Percentiles rank a stretch among this genome's conserved stretches.
Evolutionary conservation across 257 asterid genomes (phyloP).

Genomic region (Solanum virginianum): DNA sequence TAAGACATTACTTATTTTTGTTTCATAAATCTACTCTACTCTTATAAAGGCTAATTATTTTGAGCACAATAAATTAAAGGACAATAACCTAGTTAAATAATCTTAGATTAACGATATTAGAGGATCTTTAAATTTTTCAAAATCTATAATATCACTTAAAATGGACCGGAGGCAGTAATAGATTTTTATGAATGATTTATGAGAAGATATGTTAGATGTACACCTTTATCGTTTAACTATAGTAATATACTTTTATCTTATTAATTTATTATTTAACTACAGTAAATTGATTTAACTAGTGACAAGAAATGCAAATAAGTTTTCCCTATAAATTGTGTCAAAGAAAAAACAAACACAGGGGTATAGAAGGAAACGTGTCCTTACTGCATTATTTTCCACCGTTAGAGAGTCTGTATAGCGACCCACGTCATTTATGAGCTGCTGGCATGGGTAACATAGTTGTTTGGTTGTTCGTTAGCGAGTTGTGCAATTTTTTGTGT

Average conservation of each 20-base stretch:
- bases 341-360: background rate
- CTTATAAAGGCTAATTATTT: background rate
- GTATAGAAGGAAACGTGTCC: background rate
- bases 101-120: background rate
- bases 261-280: too few relatives aligned
- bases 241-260: too few relatives aligned
- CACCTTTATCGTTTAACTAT: too few relatives aligned
- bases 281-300: background rate
- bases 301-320: background rate
- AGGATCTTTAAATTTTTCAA: background rate
- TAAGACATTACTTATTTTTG: background rate
- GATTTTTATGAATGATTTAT: background rate
- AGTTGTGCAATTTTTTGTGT: too few relatives aligned
- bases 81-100: background rate
- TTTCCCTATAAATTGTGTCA: background rate
- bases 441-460: too few relatives aligned
- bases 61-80: background rate
- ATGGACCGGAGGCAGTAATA: background rate
- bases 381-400: too few relatives aligned
- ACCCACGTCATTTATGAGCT: too few relatives aligned
- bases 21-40: background rate
- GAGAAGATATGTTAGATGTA: too few relatives aligned
- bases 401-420: too few relatives aligned
- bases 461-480: too few relatives aligned
- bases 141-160: background rate